These are phyloP conservation scores for Phytophthora megakarya DNA, from an alignment of 352 stramenopile genomes.

Conservation along the genomic window DNA sequence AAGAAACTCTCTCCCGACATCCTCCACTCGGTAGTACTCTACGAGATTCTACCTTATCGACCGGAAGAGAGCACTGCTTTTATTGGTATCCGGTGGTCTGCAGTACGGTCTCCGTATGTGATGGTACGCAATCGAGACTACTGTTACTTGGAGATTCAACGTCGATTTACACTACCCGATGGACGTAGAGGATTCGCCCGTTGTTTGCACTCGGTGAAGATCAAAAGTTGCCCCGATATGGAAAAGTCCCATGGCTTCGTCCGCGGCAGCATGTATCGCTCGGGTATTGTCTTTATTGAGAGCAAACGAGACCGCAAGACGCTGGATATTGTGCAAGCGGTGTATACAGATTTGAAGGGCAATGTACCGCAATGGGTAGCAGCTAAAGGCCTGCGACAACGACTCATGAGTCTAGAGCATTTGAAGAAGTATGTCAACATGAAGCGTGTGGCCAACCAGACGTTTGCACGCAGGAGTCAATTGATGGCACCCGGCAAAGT, in stretches of 20 bases:
- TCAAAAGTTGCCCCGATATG: constrained; percentile 84
- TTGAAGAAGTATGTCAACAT: constrained; percentile 84
- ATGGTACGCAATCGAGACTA: constrained; percentile 79
- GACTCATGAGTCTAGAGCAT: constrained; percentile 77
- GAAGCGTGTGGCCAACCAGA: constrained; percentile 79
- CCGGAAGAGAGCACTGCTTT: constrained; percentile 58
- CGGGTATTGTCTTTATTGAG: constrained; percentile 79
- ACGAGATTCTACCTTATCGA: constrained; percentile 73
- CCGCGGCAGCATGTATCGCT: constrained; percentile 83
- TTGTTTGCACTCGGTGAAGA: constrained; percentile 86
- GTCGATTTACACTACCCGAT: constrained; percentile 63
- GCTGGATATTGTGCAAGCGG: constrained; percentile 78
- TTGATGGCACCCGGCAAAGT: constrained; percentile 68
- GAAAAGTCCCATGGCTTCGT: constrained; percentile 81
- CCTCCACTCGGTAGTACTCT: constrained; percentile 79
- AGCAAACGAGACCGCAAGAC: constrained; percentile 73
- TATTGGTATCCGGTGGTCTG: constrained; percentile 81
- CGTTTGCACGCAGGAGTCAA: constrained; percentile 66
- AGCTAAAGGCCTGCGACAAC: constrained; percentile 56
- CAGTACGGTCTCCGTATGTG: constrained; percentile 70
- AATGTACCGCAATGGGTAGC: constrained; percentile 78
- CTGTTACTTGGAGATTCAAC: constrained; percentile 80
- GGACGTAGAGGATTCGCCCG: constrained; percentile 67
- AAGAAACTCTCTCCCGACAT: constrained; percentile 75
- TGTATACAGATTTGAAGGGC: constrained; percentile 83